Conservation (phyloP, 164 flowering plant species). For the Kingdonia uniflora region DNA sequence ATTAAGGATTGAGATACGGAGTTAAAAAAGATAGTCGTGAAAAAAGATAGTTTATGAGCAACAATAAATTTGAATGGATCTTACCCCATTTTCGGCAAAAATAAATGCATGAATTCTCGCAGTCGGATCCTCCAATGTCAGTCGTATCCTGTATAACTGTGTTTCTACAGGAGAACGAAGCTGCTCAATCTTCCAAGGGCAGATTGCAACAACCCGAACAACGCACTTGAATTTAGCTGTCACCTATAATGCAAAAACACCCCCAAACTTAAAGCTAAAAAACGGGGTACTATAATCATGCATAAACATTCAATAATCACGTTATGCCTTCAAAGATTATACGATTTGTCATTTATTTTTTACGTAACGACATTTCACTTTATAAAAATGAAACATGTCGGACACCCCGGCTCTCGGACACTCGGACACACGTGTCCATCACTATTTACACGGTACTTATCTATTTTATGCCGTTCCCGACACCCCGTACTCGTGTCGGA, state of each 20-base stretch:
- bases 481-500: too few relatives aligned
- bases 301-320: too few relatives aligned
- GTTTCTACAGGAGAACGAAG: slow-evolving; percentile 22
- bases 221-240: slow-evolving; percentile 19
- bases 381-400: too few relatives aligned
- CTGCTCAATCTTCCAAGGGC: slow-evolving; percentile 18
- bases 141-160: slow-evolving; percentile 35
- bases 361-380: too few relatives aligned
- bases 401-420: too few relatives aligned
- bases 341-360: too few relatives aligned
- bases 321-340: too few relatives aligned
- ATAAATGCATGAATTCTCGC: slow-evolving; percentile 67
- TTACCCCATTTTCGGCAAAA: slow-evolving; percentile 73
- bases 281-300: too few relatives aligned
- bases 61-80: background rate
- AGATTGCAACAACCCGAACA: slow-evolving; percentile 22
- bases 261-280: too few relatives aligned
- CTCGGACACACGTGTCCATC: too few relatives aligned
- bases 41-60: background rate
- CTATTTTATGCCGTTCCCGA: too few relatives aligned
- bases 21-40: background rate
- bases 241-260: slow-evolving; percentile 12
- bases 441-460: too few relatives aligned
- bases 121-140: slow-evolving; percentile 82
- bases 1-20: background rate